Percentiles rank a stretch among this genome's conserved stretches.
These are phyloP conservation scores for Geranium brycei DNA, from an alignment of 345 rosid species.

Conservation along the genomic window DNA sequence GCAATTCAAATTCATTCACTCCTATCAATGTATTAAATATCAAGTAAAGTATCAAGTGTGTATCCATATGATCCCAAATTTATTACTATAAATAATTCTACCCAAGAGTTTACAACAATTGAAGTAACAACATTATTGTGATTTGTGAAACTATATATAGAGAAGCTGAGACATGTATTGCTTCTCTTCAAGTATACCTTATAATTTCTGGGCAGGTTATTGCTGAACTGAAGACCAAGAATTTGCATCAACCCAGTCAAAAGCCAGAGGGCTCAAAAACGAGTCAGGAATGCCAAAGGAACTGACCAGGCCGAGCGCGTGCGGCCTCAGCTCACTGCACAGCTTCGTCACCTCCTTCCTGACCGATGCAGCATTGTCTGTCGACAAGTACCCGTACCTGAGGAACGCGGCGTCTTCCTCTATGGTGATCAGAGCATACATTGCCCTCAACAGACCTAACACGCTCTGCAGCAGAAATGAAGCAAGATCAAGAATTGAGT, in stretches of 20 bases:
- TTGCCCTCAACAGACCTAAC: constrained; percentile 44
- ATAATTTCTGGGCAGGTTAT: not conserved
- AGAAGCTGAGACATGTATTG: too few relatives aligned
- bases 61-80: too few relatives aligned
- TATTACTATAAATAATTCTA: too few relatives aligned
- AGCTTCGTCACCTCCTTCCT: constrained; percentile 57
- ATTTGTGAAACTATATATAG: too few relatives aligned
- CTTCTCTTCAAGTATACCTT: too few relatives aligned
- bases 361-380: constrained; percentile 40
- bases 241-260: constrained; percentile 76
- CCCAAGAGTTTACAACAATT: too few relatives aligned
- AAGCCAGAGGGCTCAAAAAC: constrained; percentile 74
- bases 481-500: too few relatives aligned
- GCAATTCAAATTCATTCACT: too few relatives aligned
- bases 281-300: constrained; percentile 75
- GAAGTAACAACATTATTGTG: too few relatives aligned
- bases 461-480: constrained; percentile 33
- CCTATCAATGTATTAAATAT: too few relatives aligned
- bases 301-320: constrained; percentile 59
- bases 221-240: constrained; percentile 52
- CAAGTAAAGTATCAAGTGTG: too few relatives aligned
- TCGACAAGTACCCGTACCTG: constrained; percentile 54
- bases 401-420: constrained; percentile 77
- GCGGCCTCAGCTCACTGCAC: constrained; percentile 70
- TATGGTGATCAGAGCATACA: constrained; percentile 49